Conservation (phyloP, 225 moss, liverwort and hornwort species). For the Sphagnum contortum region DNA sequence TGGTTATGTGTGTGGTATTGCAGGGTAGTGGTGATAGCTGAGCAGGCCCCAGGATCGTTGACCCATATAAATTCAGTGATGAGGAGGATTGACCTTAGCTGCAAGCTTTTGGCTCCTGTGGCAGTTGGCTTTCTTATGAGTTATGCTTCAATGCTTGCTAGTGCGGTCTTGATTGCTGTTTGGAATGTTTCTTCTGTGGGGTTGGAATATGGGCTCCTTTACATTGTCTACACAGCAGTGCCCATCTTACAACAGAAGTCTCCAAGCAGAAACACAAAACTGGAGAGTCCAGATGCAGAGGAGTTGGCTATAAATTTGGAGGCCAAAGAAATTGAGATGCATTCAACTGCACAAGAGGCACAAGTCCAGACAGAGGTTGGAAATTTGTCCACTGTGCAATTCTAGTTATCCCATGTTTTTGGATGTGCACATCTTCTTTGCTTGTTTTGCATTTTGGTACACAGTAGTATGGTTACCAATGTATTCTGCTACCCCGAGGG, state of each 20-base stretch:
- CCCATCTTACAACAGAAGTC: constrained; percentile 41
- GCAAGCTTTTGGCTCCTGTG: constrained; percentile 83
- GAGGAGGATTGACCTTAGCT: constrained; percentile 89
- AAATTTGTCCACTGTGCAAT: too few relatives aligned
- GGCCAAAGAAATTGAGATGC: too few relatives aligned
- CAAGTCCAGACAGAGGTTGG: too few relatives aligned
- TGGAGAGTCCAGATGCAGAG: constrained; percentile 4
- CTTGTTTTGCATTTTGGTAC: too few relatives aligned
- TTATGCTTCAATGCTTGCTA: constrained; percentile 52
- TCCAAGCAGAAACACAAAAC: neutral
- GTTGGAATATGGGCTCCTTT: constrained; percentile 74
- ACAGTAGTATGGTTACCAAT: too few relatives aligned
- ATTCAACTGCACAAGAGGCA: too few relatives aligned
- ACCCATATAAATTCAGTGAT: constrained; percentile 65
- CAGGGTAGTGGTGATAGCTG: constrained; percentile 91
- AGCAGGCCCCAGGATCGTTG: constrained; percentile 46
- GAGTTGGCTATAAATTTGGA: too few relatives aligned
- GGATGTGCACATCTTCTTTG: too few relatives aligned
- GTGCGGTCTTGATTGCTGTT: constrained; percentile 52
- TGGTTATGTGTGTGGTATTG: neutral
- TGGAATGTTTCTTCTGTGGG: constrained; percentile 80
- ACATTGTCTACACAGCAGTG: constrained; percentile 53
- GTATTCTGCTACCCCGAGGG: too few relatives aligned
- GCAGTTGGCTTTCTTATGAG: constrained; percentile 84
- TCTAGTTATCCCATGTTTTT: too few relatives aligned